Conservation (phyloP, 805 yeast species). For the Candida andamanensis region DNA sequence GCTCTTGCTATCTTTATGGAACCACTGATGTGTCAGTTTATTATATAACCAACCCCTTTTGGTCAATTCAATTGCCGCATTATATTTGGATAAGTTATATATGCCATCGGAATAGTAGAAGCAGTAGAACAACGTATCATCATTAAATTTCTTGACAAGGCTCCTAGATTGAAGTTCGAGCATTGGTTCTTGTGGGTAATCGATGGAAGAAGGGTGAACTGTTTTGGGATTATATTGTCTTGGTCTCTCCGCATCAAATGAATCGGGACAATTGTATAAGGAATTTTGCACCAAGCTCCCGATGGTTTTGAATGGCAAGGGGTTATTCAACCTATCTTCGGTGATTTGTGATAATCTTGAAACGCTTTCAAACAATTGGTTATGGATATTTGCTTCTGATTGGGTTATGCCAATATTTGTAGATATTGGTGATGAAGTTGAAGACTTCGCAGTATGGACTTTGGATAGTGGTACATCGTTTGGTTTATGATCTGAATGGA, state of each 20-base stretch:
- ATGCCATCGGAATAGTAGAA: constrained; percentile 67
- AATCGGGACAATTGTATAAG: constrained; percentile 85
- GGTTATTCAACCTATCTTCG: constrained; percentile 43
- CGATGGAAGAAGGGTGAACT: constrained; percentile 85
- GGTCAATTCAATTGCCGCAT: constrained; percentile 74
- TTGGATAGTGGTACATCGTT: constrained; percentile 4
- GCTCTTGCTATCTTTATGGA: constrained; percentile 56
- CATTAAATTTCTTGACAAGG: constrained; percentile 66
- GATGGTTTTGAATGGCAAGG: constrained; percentile 51
- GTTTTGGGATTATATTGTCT: constrained; percentile 68
- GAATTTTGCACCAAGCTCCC: constrained; percentile 68
- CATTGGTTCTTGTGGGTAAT: constrained; percentile 84
- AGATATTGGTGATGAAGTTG: constrained; percentile 23
- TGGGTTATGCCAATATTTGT: too few species aligned
- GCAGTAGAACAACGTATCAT: constrained; percentile 85
- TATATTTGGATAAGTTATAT: constrained; percentile 32
- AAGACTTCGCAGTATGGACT: constrained; percentile 15
- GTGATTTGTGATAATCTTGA: constrained; percentile 21
- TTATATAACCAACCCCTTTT: constrained; percentile 81
- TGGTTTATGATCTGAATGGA: constrained; percentile 6
- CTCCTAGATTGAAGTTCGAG: constrained; percentile 58
- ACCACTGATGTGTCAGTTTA: constrained; percentile 74
- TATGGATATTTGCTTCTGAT: too few species aligned
- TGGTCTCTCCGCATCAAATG: constrained; percentile 84
- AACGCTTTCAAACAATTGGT: constrained; percentile 13